These are phyloP conservation scores for Calocybe gangraenosa DNA, from an alignment of 768 basidiomycete species.

Conservation along the genomic window DNA sequence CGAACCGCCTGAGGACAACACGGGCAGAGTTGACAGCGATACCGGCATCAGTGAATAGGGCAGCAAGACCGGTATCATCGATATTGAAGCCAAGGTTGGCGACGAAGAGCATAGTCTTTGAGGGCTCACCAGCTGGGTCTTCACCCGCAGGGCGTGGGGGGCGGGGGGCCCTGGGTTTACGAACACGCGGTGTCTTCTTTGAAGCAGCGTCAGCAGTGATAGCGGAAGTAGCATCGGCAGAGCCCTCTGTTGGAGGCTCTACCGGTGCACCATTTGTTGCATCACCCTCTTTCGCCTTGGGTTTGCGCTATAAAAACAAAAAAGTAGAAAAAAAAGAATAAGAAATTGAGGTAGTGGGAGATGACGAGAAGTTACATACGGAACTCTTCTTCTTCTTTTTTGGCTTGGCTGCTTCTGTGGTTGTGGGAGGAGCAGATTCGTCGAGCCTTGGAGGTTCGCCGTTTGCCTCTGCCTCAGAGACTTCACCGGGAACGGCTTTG, in stretches of 20 bases:
- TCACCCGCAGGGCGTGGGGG: constrained; percentile 70
- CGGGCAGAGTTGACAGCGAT: constrained; percentile 82
- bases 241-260: constrained; percentile 23
- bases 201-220: constrained; percentile 31
- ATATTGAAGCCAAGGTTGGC: constrained; percentile 97
- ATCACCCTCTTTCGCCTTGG: constrained; percentile 37
- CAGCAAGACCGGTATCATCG: constrained; percentile 75
- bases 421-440: constrained; percentile 47
- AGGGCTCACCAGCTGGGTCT: constrained; percentile 83
- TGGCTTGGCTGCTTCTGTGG: constrained; percentile 70
- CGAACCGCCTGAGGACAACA: constrained; percentile 84
- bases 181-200: constrained; percentile 50
- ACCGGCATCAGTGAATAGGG: constrained; percentile 84
- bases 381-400: constrained; percentile 75
- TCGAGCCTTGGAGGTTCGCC: constrained; percentile 66
- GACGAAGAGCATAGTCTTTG: constrained; percentile 88
- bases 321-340: constrained; percentile 18
- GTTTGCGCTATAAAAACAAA: constrained; percentile 51
- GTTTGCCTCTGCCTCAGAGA: constrained; percentile 85
- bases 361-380: constrained; percentile 41
- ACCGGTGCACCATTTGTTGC: no score
- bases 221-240: constrained; percentile 36
- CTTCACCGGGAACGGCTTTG: constrained; percentile 85
- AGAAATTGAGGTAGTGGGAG: constrained; percentile 14
- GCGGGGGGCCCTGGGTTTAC: constrained; percentile 57